phyloP scores from a whole-genome alignment of 139 green algal genomes.

The Axilococcus clingmanii region DNA sequence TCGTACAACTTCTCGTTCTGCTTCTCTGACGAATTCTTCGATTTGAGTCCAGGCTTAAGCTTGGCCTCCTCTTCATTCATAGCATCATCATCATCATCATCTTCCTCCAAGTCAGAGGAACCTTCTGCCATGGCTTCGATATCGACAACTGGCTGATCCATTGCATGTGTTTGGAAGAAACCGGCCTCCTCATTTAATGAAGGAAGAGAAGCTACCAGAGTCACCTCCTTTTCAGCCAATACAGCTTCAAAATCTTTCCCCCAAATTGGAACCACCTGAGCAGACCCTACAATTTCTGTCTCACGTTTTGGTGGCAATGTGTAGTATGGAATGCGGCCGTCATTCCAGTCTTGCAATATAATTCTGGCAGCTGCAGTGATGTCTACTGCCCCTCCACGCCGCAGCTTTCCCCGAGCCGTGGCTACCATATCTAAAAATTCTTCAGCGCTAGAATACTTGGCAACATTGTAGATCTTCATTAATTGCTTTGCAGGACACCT shows the following conservation, averaged over 20 bases:
- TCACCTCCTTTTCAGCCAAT: slow-evolving; percentile 42
- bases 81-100: slow-evolving; percentile 20
- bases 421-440: slow-evolving; percentile 75
- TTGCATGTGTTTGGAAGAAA: slow-evolving; percentile 50
- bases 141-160: slow-evolving; percentile 24
- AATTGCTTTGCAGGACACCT: slow-evolving; percentile 74
- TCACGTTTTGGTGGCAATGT: slow-evolving; percentile 58
- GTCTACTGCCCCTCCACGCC: slow-evolving; percentile 40
- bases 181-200: slow-evolving; percentile 23
- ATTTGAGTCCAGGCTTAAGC: slow-evolving; percentile 5
- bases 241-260: slow-evolving; percentile 60
- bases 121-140: slow-evolving; percentile 17
- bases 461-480: slow-evolving; percentile 83
- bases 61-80: slow-evolving; percentile 31
- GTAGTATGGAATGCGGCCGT: slow-evolving; percentile 85
- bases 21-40: not conserved
- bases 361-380: slow-evolving; percentile 42
- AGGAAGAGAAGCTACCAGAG: slow-evolving; percentile 63
- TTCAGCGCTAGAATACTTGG: slow-evolving; percentile 47
- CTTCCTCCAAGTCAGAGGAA: slow-evolving; percentile 20
- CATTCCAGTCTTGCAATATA: slow-evolving; percentile 92
- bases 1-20: slow-evolving; percentile 59
- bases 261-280: slow-evolving; percentile 59
- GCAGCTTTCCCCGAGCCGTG: slow-evolving; percentile 70
- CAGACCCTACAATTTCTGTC: slow-evolving; percentile 36